Evolutionary conservation across 2,329 filamentous ascomycete species (phyloP).

Genomic region (Coniochaeta sp.): DNA sequence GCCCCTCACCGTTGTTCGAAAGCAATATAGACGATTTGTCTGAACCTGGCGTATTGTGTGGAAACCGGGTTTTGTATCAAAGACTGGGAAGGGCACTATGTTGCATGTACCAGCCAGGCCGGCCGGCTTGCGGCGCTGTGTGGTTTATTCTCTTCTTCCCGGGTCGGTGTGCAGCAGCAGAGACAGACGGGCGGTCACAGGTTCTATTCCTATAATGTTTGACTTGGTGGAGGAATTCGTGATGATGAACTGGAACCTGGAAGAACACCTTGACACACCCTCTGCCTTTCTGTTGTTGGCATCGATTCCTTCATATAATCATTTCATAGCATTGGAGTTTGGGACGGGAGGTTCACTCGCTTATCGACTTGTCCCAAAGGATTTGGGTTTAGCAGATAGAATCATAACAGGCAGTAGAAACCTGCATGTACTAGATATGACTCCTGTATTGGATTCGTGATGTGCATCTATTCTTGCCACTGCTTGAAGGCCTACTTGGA

Average conservation of each 20-base stretch:
- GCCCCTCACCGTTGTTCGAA: neutral
- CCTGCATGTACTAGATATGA: neutral
- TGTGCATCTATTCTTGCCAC: neutral
- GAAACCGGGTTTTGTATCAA: neutral
- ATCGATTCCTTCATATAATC: neutral
- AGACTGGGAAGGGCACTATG: neutral
- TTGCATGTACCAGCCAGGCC: neutral
- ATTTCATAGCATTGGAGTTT: slow-evolving; percentile 3
- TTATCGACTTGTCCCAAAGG: slow-evolving; percentile 1
- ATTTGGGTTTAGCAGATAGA: neutral
- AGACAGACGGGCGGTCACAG: neutral
- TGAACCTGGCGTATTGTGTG: neutral
- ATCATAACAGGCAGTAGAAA: neutral
- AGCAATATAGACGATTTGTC: neutral
- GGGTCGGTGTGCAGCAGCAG: neutral
- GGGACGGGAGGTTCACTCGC: slow-evolving; percentile 1
- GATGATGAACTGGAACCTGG: neutral
- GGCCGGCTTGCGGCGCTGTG: neutral
- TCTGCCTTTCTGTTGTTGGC: neutral
- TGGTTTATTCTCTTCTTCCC: neutral
- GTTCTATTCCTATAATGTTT: neutral
- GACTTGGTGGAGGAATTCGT: neutral
- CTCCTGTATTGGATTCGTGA: neutral
- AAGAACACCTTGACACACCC: neutral
- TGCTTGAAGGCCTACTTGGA: neutral